Evolutionary conservation across 495 filamentous ascomycete genomes (phyloP).

Genomic region (Aspergillus ostianus): DNA sequence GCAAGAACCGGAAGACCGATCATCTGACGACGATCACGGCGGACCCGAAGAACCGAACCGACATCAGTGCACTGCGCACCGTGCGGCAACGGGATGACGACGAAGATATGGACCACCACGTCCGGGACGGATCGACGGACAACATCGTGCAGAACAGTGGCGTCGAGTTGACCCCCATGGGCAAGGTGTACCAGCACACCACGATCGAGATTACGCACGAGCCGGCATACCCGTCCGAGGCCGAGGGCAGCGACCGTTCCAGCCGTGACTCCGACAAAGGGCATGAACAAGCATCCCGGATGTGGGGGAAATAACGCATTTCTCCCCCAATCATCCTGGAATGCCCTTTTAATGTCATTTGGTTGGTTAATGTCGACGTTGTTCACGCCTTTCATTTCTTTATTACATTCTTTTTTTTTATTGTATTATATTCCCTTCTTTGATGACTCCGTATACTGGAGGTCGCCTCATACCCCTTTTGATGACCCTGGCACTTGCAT

Average conservation of each 20-base stretch:
- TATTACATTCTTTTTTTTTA: not conserved
- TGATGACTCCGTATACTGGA: not conserved
- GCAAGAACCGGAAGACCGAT: slow-evolving; percentile 31
- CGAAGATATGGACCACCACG: slow-evolving; percentile 15
- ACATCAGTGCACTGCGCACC: slow-evolving; percentile 26
- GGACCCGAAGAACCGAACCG: slow-evolving; percentile 26
- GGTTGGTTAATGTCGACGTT: not conserved
- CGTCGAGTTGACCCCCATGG: slow-evolving; percentile 36
- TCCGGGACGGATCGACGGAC: slow-evolving; percentile 39
- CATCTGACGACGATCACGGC: slow-evolving; percentile 37
- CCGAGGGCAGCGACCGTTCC: slow-evolving; percentile 31
- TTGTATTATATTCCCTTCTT: not conserved
- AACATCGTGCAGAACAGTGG: slow-evolving; percentile 33
- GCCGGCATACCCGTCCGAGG: slow-evolving; percentile 30
- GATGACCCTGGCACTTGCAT: not conserved
- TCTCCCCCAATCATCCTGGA: not conserved
- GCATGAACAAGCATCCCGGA: slow-evolving; percentile 16
- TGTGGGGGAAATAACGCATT: slow-evolving; percentile 27
- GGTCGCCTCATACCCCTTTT: not conserved
- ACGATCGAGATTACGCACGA: slow-evolving; percentile 46
- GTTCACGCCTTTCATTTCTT: not conserved
- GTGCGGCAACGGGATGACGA: slow-evolving; percentile 16
- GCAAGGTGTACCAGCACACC: slow-evolving; percentile 47
- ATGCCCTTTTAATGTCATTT: not conserved
- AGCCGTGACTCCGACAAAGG: slow-evolving; percentile 29